A percentile compares a stretch with the other conserved stretches of the same genome.
These are phyloP conservation scores for Trametes cingulata DNA, from an alignment of 768 basidiomycete species.

Conservation along the genomic window DNA sequence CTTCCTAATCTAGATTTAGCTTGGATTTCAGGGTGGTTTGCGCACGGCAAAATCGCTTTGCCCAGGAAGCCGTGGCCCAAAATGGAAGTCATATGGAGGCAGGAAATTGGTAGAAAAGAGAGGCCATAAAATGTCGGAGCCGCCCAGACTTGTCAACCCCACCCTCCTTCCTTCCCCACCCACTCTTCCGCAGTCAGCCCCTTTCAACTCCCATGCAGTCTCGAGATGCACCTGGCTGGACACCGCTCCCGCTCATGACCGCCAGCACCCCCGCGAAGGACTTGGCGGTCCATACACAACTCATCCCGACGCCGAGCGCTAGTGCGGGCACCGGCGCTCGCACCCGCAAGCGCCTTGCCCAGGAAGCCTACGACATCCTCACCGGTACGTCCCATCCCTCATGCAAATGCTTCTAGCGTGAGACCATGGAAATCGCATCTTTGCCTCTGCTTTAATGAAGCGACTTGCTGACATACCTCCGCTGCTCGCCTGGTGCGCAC, in stretches of 20 bases:
- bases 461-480: neutral
- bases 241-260: neutral
- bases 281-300: neutral
- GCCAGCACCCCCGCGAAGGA: neutral
- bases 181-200: neutral
- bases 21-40: neutral
- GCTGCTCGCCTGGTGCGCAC: neutral
- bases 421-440: neutral
- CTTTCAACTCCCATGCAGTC: neutral
- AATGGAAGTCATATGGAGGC: neutral
- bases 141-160: neutral
- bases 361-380: slow-evolving; percentile 6
- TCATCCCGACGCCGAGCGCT: neutral
- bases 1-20: neutral
- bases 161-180: neutral
- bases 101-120: neutral
- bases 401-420: neutral
- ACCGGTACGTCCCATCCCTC: neutral
- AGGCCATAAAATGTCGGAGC: neutral
- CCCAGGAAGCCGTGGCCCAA: neutral
- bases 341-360: slow-evolving; percentile 3
- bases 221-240: slow-evolving; percentile 8
- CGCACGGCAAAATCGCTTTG: neutral
- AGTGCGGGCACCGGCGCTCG: neutral
- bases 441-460: neutral